phyloP scores from a whole-genome alignment of 1,284 basidiomycete genomes.

The Xerocomus subilludens region DNA sequence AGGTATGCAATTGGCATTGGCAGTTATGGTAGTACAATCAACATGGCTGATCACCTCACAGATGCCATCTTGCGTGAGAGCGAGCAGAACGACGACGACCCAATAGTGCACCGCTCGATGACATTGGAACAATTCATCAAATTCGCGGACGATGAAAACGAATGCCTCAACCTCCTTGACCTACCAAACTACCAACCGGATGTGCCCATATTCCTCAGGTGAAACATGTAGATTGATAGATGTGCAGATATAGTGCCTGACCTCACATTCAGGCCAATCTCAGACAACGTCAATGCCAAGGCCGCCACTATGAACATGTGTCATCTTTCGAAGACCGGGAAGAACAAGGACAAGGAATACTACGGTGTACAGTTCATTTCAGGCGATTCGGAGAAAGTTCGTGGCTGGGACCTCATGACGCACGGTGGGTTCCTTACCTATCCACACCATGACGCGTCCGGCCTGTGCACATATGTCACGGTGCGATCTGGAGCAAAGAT shows the following conservation, averaged over 20 bases:
- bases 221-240: too few relatives aligned
- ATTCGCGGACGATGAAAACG: background rate
- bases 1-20: too few relatives aligned
- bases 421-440: slow-evolving; percentile 20
- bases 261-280: background rate
- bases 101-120: background rate
- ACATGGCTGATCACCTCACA: too few relatives aligned
- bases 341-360: background rate
- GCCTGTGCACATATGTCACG: background rate
- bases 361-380: background rate
- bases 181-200: background rate
- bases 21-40: too few relatives aligned
- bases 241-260: too few relatives aligned
- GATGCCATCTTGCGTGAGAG: too few relatives aligned
- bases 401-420: slow-evolving; percentile 11
- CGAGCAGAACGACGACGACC: background rate
- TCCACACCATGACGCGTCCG: slow-evolving; percentile 20
- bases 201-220: background rate
- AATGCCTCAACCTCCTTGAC: background rate
- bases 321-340: background rate
- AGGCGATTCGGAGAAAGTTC: background rate
- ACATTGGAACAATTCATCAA: background rate
- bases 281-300: background rate
- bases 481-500: background rate
- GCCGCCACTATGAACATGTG: background rate